Conservation (phyloP, 2,329 filamentous ascomycete genomes). For the Aspergillus pseudotamarii region DNA sequence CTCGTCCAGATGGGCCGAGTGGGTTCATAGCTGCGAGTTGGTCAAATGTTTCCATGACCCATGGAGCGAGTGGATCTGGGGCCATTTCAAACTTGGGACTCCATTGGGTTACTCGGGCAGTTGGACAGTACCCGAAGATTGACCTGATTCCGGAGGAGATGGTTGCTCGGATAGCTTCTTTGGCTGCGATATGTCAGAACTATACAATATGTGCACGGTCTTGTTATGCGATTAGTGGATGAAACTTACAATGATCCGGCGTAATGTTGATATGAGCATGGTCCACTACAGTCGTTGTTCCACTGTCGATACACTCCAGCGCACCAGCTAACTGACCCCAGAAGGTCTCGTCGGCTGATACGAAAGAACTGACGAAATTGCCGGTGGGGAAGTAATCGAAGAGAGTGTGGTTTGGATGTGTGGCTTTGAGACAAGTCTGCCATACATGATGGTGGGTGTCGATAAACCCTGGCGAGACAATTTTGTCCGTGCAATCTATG, state of each 20-base stretch:
- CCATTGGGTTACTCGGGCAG: slow-evolving; percentile 26
- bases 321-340: slow-evolving; percentile 41
- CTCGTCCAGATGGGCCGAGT: slow-evolving; percentile 25
- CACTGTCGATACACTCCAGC: slow-evolving; percentile 26
- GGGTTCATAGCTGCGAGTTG: slow-evolving; percentile 19
- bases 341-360: slow-evolving; percentile 47
- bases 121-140: slow-evolving; percentile 30
- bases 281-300: slow-evolving; percentile 33
- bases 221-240: not conserved
- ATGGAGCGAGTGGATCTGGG: slow-evolving; percentile 25
- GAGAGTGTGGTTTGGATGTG: slow-evolving; percentile 44
- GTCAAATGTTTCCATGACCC: slow-evolving; percentile 27
- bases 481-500: slow-evolving; percentile 44
- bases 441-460: slow-evolving; percentile 48
- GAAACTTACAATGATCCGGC: slow-evolving; percentile 25
- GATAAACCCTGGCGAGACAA: slow-evolving; percentile 38
- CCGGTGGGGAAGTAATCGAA: slow-evolving; percentile 40
- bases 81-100: slow-evolving; percentile 18
- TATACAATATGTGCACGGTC: not conserved
- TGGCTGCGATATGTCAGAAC: slow-evolving; percentile 10
- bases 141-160: slow-evolving; percentile 32
- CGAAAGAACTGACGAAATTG: slow-evolving; percentile 1
- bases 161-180: slow-evolving; percentile 27
- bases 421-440: slow-evolving; percentile 47
- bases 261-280: slow-evolving; percentile 35